Percentiles rank a stretch among this genome's conserved stretches.
Conservation (phyloP, 805 yeast genomes). For the Teunomyces cretensis region DNA sequence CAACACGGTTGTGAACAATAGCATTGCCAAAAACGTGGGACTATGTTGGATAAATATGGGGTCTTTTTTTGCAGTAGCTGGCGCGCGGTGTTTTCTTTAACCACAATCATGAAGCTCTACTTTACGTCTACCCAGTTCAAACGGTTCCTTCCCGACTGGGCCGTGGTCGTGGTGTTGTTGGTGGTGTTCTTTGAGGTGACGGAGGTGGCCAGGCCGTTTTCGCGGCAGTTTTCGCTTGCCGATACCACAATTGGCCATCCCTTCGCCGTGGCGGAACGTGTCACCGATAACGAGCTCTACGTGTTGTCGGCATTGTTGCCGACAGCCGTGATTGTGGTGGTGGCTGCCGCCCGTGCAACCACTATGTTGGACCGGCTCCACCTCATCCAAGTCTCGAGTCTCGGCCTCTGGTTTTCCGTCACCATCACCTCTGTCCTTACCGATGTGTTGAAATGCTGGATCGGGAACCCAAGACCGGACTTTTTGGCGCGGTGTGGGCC, state of each 20-base stretch:
- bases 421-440: constrained; percentile 31
- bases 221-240: constrained; percentile 31
- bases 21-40: no score
- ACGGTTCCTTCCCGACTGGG: constrained; percentile 32
- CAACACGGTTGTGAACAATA: no score
- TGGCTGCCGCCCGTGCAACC: constrained; percentile 10
- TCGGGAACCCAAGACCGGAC: constrained; percentile 45
- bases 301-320: constrained; percentile 28
- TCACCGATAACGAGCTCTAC: constrained; percentile 32
- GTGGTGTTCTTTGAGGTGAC: constrained; percentile 29
- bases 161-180: constrained; percentile 20
- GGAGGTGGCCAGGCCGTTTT: constrained; percentile 33
- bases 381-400: constrained; percentile 26
- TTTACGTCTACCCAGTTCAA: constrained; percentile 16
- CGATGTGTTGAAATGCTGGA: constrained; percentile 39
- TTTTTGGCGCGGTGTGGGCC: constrained; percentile 40
- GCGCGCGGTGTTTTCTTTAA: not conserved
- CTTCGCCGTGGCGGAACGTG: constrained; percentile 31
- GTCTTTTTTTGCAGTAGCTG: not conserved
- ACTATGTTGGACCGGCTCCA: constrained; percentile 18
- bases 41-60: no score
- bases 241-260: constrained; percentile 38
- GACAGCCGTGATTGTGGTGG: constrained; percentile 15
- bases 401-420: constrained; percentile 31
- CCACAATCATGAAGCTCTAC: constrained; percentile 7